A percentile compares a stretch with the other conserved stretches of the same genome.
Conservation (phyloP, 169 alveolate species). For the Neospora caninum region DNA sequence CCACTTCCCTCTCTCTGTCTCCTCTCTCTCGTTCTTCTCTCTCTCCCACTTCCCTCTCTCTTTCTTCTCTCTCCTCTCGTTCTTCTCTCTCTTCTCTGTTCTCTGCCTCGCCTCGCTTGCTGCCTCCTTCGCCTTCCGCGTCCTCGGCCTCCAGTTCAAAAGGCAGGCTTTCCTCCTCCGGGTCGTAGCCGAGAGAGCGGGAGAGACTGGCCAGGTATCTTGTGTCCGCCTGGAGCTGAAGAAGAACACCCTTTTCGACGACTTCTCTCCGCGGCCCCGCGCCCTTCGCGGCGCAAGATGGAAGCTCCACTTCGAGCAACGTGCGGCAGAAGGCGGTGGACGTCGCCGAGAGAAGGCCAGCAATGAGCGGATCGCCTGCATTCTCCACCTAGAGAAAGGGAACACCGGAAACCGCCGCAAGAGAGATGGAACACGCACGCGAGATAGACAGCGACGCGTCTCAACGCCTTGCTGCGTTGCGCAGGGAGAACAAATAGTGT, state of each 20-base stretch:
- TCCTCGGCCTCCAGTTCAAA: neutral
- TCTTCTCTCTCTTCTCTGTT: neutral
- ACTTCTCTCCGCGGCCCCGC: neutral
- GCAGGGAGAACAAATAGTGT: too few relatives aligned
- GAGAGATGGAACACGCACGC: too few relatives aligned
- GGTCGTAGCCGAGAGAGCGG: slow-evolving; percentile 17
- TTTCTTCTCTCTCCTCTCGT: neutral
- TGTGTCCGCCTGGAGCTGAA: slow-evolving; percentile 42
- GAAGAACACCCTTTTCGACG: neutral
- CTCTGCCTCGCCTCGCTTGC: neutral
- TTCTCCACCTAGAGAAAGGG: neutral
- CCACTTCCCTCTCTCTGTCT: neutral
- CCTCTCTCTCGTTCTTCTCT: neutral
- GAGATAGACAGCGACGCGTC: too few relatives aligned
- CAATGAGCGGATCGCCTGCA: neutral
- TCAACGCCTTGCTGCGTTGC: too few relatives aligned
- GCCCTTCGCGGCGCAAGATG: neutral
- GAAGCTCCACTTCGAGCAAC: neutral
- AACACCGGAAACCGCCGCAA: neutral
- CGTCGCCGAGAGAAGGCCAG: slow-evolving; percentile 2
- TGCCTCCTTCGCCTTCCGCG: neutral
- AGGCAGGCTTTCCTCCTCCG: neutral
- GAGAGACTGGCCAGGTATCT: neutral
- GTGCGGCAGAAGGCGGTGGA: neutral
- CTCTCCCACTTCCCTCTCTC: neutral